Conservation (phyloP, 305 asterid genomes). For the Petunia hybrid region DNA sequence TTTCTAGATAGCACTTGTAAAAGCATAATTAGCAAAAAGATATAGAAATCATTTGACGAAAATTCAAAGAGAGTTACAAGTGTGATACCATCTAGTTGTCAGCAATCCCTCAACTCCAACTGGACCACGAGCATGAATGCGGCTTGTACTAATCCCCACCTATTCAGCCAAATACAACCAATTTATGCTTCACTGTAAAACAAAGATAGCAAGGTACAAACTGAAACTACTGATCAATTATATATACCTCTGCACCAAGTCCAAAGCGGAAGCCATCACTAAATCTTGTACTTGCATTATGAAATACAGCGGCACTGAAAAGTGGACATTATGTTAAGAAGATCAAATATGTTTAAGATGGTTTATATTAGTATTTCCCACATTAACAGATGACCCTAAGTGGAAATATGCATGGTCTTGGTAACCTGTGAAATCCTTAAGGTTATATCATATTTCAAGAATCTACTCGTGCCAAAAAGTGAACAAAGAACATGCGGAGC, state of each 20-base stretch:
- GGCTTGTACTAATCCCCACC: slow-evolving; percentile 98
- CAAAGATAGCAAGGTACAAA: slow-evolving; percentile 22
- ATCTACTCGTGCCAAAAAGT: slow-evolving; percentile 14
- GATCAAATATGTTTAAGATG: not conserved
- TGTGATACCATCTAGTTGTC: slow-evolving; percentile 78
- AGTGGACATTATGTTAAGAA: not conserved
- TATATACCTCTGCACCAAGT: slow-evolving; percentile 93
- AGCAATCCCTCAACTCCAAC: slow-evolving; percentile 99
- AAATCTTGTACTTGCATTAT: slow-evolving; percentile 97
- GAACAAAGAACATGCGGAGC: not conserved
- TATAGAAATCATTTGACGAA: not conserved
- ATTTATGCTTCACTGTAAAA: slow-evolving; percentile 21
- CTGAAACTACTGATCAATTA: slow-evolving; percentile 18
- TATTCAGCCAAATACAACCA: slow-evolving; percentile 41
- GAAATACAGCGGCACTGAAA: slow-evolving; percentile 96
- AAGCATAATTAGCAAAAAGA: not conserved
- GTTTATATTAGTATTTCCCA: not conserved
- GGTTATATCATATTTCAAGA: not conserved
- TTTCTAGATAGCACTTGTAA: not conserved
- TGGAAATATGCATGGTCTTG: not conserved
- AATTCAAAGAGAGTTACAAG: slow-evolving; percentile 6
- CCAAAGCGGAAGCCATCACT: slow-evolving; percentile 97
- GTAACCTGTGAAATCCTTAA: slow-evolving; percentile 11
- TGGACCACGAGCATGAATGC: slow-evolving; percentile 99
- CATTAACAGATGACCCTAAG: slow-evolving; percentile 1